A percentile compares a stretch with the other conserved stretches of the same genome.
phyloP scores from a whole-genome alignment of 768 basidiomycete genomes.

The Sutorius australiensis region DNA sequence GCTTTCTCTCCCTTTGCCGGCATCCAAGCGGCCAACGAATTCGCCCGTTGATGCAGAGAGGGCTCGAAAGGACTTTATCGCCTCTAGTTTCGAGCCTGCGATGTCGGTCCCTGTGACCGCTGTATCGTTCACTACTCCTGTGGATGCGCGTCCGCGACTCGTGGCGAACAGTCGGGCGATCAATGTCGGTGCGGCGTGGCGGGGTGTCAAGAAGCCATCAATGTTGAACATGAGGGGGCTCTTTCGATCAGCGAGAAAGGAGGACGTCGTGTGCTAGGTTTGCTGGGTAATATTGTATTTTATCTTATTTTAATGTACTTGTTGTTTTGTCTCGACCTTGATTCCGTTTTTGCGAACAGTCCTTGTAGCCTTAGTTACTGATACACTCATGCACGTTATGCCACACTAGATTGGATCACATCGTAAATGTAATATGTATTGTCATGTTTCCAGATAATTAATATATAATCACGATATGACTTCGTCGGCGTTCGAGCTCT shows the following conservation, averaged over 20 bases:
- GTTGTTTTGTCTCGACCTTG: neutral
- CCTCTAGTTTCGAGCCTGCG: slow-evolving; percentile 41
- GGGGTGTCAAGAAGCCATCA: slow-evolving; percentile 17
- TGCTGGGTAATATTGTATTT: neutral
- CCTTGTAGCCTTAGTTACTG: neutral
- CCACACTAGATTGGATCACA: neutral
- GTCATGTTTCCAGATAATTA: too few species aligned
- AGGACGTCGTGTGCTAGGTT: slow-evolving; percentile 9
- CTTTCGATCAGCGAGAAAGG: slow-evolving; percentile 28
- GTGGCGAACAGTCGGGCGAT: neutral
- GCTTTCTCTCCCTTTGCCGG: slow-evolving; percentile 32
- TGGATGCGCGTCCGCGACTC: neutral
- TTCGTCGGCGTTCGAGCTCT: neutral
- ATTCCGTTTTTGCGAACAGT: neutral
- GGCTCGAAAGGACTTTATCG: slow-evolving; percentile 40
- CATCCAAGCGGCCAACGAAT: slow-evolving; percentile 32
- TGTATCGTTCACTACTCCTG: neutral
- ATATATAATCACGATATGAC: neutral
- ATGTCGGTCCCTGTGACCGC: neutral
- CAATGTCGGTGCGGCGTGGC: slow-evolving; percentile 10
- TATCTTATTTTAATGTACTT: neutral
- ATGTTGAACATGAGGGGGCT: slow-evolving; percentile 29
- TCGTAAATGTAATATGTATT: neutral
- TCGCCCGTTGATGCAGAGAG: slow-evolving; percentile 34
- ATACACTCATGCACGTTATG: neutral